phyloP scores from a whole-genome alignment of 2,329 filamentous ascomycete genomes.

The Amauroascus verrucosus region DNA sequence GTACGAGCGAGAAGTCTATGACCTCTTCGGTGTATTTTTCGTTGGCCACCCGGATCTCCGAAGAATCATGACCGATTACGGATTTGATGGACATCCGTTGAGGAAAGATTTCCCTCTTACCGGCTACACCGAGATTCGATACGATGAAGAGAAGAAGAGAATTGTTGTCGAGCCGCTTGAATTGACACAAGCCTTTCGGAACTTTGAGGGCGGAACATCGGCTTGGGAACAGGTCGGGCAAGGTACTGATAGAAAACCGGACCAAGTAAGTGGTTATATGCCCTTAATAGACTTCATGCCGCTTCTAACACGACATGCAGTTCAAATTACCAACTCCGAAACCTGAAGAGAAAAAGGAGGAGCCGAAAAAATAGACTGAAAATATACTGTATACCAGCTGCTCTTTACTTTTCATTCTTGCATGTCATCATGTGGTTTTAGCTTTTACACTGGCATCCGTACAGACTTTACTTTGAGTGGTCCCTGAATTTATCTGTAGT shows the following conservation, averaged over 20 bases:
- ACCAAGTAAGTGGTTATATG: slow-evolving; percentile 42
- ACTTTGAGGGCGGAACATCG: slow-evolving; percentile 83
- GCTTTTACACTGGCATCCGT: slow-evolving; percentile 2
- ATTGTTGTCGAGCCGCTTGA: slow-evolving; percentile 97
- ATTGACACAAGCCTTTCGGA: slow-evolving; percentile 95
- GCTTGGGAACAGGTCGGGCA: slow-evolving; percentile 60
- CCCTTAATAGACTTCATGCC: neutral
- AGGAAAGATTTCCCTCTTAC: slow-evolving; percentile 97
- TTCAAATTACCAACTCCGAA: slow-evolving; percentile 95
- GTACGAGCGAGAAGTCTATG: slow-evolving; percentile 97
- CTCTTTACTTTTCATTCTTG: neutral
- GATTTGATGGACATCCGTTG: slow-evolving; percentile 93
- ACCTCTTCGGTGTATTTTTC: slow-evolving; percentile 96
- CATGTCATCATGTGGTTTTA: neutral
- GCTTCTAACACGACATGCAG: slow-evolving; percentile 24
- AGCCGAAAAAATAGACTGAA: slow-evolving; percentile 71
- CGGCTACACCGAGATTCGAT: slow-evolving; percentile 94
- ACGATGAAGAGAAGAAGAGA: slow-evolving; percentile 99
- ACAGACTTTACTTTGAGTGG: neutral
- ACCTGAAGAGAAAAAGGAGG: slow-evolving; percentile 82
- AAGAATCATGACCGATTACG: slow-evolving; percentile 98
- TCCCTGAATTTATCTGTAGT: neutral
- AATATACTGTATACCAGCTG: slow-evolving; percentile 15
- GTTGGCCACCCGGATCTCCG: slow-evolving; percentile 86
- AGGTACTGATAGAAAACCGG: slow-evolving; percentile 69